Evolutionary conservation across 2,329 filamentous ascomycete species (phyloP).

Genomic region (Aureobasidium sp.): DNA sequence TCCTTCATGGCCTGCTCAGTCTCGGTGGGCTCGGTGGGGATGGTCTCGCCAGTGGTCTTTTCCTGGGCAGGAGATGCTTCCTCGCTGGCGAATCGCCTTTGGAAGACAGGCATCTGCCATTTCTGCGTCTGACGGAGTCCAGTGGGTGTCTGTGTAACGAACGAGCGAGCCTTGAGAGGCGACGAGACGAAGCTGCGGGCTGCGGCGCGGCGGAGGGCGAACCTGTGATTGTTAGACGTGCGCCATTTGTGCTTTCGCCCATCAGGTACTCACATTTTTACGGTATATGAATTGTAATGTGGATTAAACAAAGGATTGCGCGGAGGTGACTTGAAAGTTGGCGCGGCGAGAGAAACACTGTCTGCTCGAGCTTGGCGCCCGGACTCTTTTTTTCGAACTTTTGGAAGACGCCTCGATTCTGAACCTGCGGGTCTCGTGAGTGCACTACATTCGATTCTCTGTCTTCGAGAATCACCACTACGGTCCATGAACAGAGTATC

Average conservation of each 20-base stretch:
- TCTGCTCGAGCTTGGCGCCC: background rate
- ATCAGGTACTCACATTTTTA: background rate
- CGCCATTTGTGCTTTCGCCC: background rate
- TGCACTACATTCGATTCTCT: background rate
- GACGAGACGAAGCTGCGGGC: constrained; percentile 45
- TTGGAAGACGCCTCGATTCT: background rate
- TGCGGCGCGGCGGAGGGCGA: constrained; percentile 51
- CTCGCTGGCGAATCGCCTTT: constrained; percentile 45
- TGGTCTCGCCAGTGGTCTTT: constrained; percentile 31
- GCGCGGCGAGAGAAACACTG: background rate
- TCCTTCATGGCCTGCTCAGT: constrained; percentile 26
- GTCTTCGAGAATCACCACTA: background rate
- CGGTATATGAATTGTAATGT: background rate
- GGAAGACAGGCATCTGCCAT: constrained; percentile 34
- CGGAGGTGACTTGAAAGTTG: background rate
- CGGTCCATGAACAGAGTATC: too few relatives aligned
- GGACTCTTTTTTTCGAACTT: background rate
- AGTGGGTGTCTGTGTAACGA: constrained; percentile 33
- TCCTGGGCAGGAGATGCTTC: constrained; percentile 27
- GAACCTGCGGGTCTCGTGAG: background rate
- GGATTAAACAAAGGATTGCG: background rate
- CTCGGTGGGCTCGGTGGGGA: constrained; percentile 26
- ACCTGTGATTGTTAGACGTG: constrained; percentile 36
- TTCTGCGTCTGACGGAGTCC: constrained; percentile 33
- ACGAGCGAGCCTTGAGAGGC: constrained; percentile 36